Percentiles rank a stretch among this genome's conserved stretches.
These are phyloP conservation scores for Paspalum notatum DNA, from an alignment of 176 grass and related monocot species.

Conservation along the genomic window DNA sequence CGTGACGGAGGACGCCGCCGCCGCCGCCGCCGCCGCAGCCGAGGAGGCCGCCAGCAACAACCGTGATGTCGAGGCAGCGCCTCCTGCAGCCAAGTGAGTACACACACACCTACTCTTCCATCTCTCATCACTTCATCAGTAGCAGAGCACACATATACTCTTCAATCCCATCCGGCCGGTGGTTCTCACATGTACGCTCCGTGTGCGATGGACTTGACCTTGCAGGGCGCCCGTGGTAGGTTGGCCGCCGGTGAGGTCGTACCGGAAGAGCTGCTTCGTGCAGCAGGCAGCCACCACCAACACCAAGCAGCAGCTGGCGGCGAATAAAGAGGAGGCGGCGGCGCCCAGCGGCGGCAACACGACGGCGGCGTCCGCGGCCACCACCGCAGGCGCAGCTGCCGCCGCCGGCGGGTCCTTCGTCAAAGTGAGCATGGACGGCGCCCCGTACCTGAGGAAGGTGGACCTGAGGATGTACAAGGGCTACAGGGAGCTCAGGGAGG, in stretches of 20 bases:
- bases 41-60: background rate
- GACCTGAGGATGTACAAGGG: constrained; percentile 72
- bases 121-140: too few species aligned
- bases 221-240: constrained; percentile 85
- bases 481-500: constrained; percentile 82
- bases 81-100: constrained; percentile 58
- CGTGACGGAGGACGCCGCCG: background rate
- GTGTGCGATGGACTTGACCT: background rate
- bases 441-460: constrained; percentile 82
- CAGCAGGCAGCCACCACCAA: constrained; percentile 12
- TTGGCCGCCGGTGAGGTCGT: constrained; percentile 87
- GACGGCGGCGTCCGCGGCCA: background rate
- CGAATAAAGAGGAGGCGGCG: background rate
- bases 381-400: background rate
- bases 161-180: too few species aligned
- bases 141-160: too few species aligned
- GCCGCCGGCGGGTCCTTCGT: constrained; percentile 40
- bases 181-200: background rate
- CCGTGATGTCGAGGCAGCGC: constrained; percentile 33
- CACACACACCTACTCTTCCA: too few species aligned
- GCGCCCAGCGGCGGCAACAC: background rate
- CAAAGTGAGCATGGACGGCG: constrained; percentile 96
- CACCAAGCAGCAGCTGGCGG: background rate
- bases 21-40: background rate
- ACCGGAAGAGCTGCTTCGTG: constrained; percentile 83